Percentiles rank a stretch among this genome's conserved stretches.
Conservation (phyloP, 208 protist species). For the Tritrichomonas musculus region DNA sequence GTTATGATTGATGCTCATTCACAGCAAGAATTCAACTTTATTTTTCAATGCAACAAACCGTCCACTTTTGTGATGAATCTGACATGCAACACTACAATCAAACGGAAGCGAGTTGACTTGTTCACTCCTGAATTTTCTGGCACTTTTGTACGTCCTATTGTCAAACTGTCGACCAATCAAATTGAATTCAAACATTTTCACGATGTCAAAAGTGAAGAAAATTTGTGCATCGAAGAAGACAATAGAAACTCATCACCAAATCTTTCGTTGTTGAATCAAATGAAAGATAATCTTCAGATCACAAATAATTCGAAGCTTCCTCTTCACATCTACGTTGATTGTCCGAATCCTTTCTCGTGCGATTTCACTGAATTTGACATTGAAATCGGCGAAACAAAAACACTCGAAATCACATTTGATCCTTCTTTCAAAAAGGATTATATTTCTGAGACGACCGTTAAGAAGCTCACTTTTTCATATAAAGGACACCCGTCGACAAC, state of each 20-base stretch:
- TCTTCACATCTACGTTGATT: background rate
- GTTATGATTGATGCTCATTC: background rate
- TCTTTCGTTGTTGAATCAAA: background rate
- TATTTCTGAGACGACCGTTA: background rate
- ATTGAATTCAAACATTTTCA: background rate
- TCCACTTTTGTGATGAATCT: background rate
- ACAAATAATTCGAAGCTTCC: background rate
- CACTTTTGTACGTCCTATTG: background rate
- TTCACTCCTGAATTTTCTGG: background rate
- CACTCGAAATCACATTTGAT: background rate
- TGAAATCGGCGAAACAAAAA: background rate
- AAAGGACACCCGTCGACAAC: background rate
- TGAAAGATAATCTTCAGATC: background rate
- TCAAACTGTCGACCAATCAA: background rate
- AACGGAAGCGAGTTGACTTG: background rate
- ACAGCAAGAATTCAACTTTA: background rate
- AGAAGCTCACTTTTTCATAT: background rate
- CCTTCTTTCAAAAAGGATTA: conserved; percentile 24
- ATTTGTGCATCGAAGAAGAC: background rate
- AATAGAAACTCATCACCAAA: background rate
- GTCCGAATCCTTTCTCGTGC: background rate
- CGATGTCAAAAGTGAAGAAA: background rate
- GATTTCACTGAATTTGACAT: background rate
- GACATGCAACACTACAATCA: background rate
- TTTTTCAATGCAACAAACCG: background rate